Evolutionary conservation across 1,284 basidiomycete species (phyloP).

Genomic region (Ustilago loliicola): DNA sequence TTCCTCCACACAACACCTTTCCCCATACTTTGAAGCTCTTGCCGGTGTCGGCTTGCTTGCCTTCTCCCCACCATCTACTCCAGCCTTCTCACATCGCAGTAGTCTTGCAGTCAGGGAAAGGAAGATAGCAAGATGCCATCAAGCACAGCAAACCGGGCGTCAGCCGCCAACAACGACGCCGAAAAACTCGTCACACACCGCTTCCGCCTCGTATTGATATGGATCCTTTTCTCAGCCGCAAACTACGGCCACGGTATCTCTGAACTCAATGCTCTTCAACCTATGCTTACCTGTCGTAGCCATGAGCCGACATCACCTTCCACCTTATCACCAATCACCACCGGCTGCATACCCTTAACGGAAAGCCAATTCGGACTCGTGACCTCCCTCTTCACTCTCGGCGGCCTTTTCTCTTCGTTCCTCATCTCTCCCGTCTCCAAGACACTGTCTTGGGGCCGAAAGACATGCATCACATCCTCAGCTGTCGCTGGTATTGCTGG

Average conservation of each 20-base stretch:
- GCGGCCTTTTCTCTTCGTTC: constrained; percentile 79
- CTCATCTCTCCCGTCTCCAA: constrained; percentile 42
- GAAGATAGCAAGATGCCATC: not conserved
- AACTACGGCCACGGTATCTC: constrained; percentile 68
- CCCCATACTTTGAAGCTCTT: not conserved
- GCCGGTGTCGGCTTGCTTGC: not conserved
- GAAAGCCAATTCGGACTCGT: constrained; percentile 78
- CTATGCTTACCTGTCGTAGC: constrained; percentile 49
- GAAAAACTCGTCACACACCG: constrained; percentile 26
- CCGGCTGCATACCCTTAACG: constrained; percentile 47
- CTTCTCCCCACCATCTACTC: not conserved
- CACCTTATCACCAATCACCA: constrained; percentile 25
- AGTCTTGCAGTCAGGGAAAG: not conserved
- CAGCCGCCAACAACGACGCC: not conserved
- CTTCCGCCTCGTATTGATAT: constrained; percentile 50
- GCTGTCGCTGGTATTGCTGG: constrained; percentile 34
- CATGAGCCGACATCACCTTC: constrained; percentile 15
- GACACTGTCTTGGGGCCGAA: constrained; percentile 33
- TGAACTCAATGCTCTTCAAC: constrained; percentile 64
- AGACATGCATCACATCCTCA: constrained; percentile 34
- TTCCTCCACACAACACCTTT: constrained; percentile 7
- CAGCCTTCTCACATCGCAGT: not conserved
- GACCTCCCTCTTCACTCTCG: constrained; percentile 87
- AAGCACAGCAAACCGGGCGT: not conserved
- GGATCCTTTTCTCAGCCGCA: constrained; percentile 61